Percentiles rank a stretch among this genome's conserved stretches.
Evolutionary conservation across 208 protist genomes (phyloP).

Genomic region (Crithidia brevicula): DNA sequence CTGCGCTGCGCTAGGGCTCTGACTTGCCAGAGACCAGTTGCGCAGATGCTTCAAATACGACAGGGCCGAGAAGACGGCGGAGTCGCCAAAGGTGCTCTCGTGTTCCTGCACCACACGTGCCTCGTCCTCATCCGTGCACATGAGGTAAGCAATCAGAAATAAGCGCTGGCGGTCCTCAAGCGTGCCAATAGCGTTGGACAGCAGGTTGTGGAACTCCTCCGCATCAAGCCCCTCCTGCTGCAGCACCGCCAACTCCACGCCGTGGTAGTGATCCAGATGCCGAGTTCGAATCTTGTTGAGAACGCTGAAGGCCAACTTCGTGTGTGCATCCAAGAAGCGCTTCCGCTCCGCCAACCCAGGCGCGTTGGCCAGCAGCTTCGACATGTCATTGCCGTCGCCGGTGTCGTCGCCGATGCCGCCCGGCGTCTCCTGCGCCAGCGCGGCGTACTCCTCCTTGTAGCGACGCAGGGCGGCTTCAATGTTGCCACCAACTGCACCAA

Average conservation of each 20-base stretch:
- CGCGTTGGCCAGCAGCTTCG: conserved; percentile 74
- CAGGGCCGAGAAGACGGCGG: conserved; percentile 65
- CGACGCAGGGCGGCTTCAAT: conserved; percentile 67
- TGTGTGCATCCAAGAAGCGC: conserved; percentile 85
- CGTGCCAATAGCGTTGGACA: conserved; percentile 49
- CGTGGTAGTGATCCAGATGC: conserved; percentile 84
- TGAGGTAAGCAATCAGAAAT: conserved; percentile 82
- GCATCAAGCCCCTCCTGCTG: conserved; percentile 68
- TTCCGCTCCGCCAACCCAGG: conserved; percentile 83
- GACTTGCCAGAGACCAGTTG: conserved; percentile 56
- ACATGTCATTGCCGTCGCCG: conserved; percentile 72
- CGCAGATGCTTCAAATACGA: conserved; percentile 82
- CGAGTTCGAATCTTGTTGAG: conserved; percentile 67
- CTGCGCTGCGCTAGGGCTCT: conserved; percentile 20
- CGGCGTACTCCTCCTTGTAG: conserved; percentile 80
- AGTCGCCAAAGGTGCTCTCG: conserved; percentile 25
- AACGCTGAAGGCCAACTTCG: conserved; percentile 77
- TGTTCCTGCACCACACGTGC: conserved; percentile 40
- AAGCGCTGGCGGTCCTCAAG: conserved; percentile 78
- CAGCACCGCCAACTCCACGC: conserved; percentile 79
- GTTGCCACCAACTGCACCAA: conserved; percentile 72
- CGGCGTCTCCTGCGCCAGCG: conserved; percentile 47
- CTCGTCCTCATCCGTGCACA: conserved; percentile 62
- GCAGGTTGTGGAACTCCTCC: conserved; percentile 69
- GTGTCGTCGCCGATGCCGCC: conserved; percentile 44